Base-by-base conservation (phyloP, 768 basidiomycete genomes). In the Asterophora parasitica region DNA sequence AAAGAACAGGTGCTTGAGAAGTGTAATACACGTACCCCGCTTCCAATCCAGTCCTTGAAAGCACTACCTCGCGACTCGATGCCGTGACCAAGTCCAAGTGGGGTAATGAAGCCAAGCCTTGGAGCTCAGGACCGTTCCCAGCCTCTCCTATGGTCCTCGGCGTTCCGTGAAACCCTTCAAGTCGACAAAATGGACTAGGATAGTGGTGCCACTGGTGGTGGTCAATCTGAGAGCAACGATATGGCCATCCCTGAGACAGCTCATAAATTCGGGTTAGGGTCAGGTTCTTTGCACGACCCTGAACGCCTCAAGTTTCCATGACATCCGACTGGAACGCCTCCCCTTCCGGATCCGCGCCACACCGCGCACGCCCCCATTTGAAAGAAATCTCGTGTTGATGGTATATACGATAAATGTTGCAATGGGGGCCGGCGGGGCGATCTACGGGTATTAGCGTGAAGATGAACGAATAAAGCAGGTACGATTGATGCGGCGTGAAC, bases 201-300 rank as follows among this genome's bases (percentile, higher is more conserved):
- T 16, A 31, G 50, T 16, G 17, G 27, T 28, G 12, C 19, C 37
- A 31, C 16, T n/a, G n/a, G n/a, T n/a, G n/a, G n/a, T n/a, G n/a
- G n/a, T n/a, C n/a, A n/a, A n/a, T n/a, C n/a, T n/a, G n/a, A n/a
- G n/a, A n/a, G n/a, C n/a, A n/a, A n/a, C n/a, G n/a, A n/a, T 16
- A 17, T 35, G 2, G 23, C 12, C n/a, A 12, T 23, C 31, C 7
- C 20, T 23, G 40, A 3, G 8, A 11, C 7, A 48, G 28, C 44
- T 41, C 51, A 44, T 40, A 53, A 8, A 44, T 27, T 49, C 6
- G 48, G 51, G 51, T 53, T 49, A 53, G 51, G 51, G 51, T 45
- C 39, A 23, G 6, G 23, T 23, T 23, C 23, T 23, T 23, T 23
- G n/a, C n/a, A n/a, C n/a, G n/a, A n/a, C n/a, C n/a, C n/a, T n/a